A percentile compares a stretch with the other conserved stretches of the same genome.
Evolutionary conservation across 2,329 filamentous ascomycete genomes (phyloP).

Genomic region (Botrytis elliptica): DNA sequence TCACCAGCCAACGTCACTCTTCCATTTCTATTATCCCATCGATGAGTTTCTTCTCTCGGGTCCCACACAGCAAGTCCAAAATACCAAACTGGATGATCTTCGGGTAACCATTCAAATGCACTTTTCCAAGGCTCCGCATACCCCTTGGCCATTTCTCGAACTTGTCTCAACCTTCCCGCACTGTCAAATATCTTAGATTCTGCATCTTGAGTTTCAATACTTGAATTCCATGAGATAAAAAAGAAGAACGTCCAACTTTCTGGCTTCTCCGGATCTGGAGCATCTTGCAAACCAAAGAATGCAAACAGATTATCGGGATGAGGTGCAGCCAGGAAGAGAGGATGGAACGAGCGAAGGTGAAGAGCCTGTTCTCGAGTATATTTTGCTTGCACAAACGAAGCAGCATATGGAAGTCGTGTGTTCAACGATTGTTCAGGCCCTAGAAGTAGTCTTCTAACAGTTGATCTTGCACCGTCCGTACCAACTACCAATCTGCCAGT

Average conservation of each 20-base stretch:
- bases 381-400: conserved; percentile 46
- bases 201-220: conserved; percentile 43
- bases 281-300: conserved; percentile 48
- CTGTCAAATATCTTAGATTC: conserved; percentile 40
- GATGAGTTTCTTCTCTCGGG: conserved; percentile 36
- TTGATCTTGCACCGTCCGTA: conserved; percentile 40
- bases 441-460: conserved; percentile 37
- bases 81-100: conserved; percentile 39
- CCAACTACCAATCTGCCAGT: conserved; percentile 39
- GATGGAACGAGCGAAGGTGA: conserved; percentile 46
- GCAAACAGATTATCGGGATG: conserved; percentile 47
- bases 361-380: conserved; percentile 46
- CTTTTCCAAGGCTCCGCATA: conserved; percentile 48
- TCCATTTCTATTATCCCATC: conserved; percentile 39
- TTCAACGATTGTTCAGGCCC: conserved; percentile 38
- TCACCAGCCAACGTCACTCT: conserved; percentile 40
- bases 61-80: conserved; percentile 38
- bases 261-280: conserved; percentile 40
- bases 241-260: conserved; percentile 48
- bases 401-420: conserved; percentile 44
- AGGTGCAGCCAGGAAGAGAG: conserved; percentile 44
- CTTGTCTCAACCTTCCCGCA: conserved; percentile 42
- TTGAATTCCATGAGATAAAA: conserved; percentile 47
- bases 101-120: conserved; percentile 40
- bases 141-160: conserved; percentile 41